Base-by-base conservation (phyloP, 1,284 basidiomycete genomes). In the Rhodotorula sp. region DNA sequence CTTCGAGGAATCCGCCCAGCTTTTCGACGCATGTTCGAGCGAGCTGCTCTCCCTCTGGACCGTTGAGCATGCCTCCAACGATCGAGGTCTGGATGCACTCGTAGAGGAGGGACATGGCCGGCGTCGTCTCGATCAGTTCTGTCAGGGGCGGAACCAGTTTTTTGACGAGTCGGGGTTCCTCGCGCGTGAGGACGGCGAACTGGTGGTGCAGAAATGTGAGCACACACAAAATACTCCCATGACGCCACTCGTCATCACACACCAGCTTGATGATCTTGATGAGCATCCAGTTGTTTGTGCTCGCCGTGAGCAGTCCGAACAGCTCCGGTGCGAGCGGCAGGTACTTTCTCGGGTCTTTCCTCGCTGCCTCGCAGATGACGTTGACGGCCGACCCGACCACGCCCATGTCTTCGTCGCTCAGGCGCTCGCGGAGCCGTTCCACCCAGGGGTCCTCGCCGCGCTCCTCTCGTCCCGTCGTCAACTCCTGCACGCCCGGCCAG, bases 31-130 rank as follows among this genome's bases (percentile, higher is more conserved):
- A 99, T 10, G 89, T 89, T 71, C 86, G 85, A 1, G 97, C 97
- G 54, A 99, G 84, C 3, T 88, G 84, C 77, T 92, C 86, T n/a
- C 92, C 93, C 21, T 88, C 85, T 62, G 86, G 76, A 2, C 90
- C 90, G 47, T 64, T 72, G 14, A 99, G 85, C 93, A 99, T 98
- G 7, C 92, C 93, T 16, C 97, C 95, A 19, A 92, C 93, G 77
- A 99, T 98, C 78, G 94, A 95, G 2, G 97, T 98, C 78, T 95
- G 91, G 1, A 99, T 95, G 81, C 95, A 99, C 83, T 99, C 97
- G 81, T 99, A 99, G 14, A 99, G 83, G 31, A 99, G 84, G 26
- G 93, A 97, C 69, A 99, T 97, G 0, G 97, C 97, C 1, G 92
- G 89, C 0, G 97, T 99, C 1, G 92, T 97, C 1, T 92, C 90